phyloP scores from a whole-genome alignment of 176 grass and related monocot genomes.

The Thinopyrum elongatum region DNA sequence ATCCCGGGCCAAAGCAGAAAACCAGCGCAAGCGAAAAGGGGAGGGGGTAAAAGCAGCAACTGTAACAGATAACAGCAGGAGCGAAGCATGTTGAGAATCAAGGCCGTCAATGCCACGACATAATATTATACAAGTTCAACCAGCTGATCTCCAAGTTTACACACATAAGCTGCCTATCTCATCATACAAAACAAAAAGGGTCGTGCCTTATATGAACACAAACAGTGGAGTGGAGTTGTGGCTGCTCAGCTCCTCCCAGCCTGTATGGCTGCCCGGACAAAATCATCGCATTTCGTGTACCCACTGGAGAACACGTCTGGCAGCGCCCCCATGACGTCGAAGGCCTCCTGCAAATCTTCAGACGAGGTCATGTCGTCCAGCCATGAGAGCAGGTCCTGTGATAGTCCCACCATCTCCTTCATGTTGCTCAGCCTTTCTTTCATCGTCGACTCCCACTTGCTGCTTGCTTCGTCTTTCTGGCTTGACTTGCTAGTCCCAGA shows the following conservation, averaged over 20 bases:
- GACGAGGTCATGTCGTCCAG: constrained; percentile 80
- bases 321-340: constrained; percentile 78
- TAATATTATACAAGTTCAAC: neutral
- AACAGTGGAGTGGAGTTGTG: too few species aligned
- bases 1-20: neutral
- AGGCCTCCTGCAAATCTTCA: constrained; percentile 83
- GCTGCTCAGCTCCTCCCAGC: constrained; percentile 26
- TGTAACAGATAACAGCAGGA: neutral
- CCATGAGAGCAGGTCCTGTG: constrained; percentile 75
- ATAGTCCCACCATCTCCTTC: constrained; percentile 80
- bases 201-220: neutral
- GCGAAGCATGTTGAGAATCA: neutral
- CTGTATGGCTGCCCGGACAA: constrained; percentile 63
- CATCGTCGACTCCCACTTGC: constrained; percentile 75
- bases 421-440: constrained; percentile 91
- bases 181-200: constrained; percentile 25
- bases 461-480: constrained; percentile 18
- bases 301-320: constrained; percentile 62
- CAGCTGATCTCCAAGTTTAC: constrained; percentile 26
- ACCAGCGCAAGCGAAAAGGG: neutral
- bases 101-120: neutral
- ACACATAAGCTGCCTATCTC: constrained; percentile 10
- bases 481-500: constrained; percentile 5
- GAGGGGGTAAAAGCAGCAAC: neutral
- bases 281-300: constrained; percentile 66